These are phyloP conservation scores for Poa annua DNA, from an alignment of 176 grass and related monocot species.

Conservation along the genomic window DNA sequence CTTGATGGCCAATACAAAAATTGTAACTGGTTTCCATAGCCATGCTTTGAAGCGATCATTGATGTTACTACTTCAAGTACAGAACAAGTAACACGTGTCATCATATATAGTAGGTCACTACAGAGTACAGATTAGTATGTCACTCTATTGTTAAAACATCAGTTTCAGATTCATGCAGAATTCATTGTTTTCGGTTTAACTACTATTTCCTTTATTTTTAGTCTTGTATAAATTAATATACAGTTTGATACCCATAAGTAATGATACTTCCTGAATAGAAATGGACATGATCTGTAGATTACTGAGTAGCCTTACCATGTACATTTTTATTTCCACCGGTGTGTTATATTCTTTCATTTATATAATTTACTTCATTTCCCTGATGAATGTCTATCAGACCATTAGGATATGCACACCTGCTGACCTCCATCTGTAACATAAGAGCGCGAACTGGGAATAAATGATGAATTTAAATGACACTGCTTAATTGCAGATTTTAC, in stretches of 20 bases:
- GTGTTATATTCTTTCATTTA: constrained; percentile 2
- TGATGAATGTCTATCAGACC: constrained; percentile 2
- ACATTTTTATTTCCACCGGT: background rate
- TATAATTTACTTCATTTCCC: background rate
- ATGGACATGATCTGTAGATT: background rate
- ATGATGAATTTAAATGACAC: background rate
- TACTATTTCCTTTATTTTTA: background rate
- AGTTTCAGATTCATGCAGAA: constrained; percentile 35
- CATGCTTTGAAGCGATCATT: constrained; percentile 2
- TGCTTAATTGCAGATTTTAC: background rate
- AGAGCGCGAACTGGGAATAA: background rate
- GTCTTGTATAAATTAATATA: constrained; percentile 1
- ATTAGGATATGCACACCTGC: constrained; percentile 25
- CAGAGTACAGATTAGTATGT: background rate
- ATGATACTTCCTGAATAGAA: constrained; percentile 3
- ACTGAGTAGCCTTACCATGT: background rate
- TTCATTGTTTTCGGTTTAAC: constrained; percentile 7
- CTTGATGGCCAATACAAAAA: background rate
- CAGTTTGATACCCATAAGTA: constrained; percentile 7
- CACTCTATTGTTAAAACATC: constrained; percentile 19
- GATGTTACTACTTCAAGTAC: constrained; percentile 2
- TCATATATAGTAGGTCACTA: constrained; percentile 3
- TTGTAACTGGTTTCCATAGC: background rate
- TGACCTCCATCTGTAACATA: constrained; percentile 11
- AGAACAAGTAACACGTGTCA: constrained; percentile 9